Percentiles rank a stretch among this genome's conserved stretches.
Conservation (phyloP, 1,284 basidiomycete genomes). For the Vanrija pseudolonga region DNA sequence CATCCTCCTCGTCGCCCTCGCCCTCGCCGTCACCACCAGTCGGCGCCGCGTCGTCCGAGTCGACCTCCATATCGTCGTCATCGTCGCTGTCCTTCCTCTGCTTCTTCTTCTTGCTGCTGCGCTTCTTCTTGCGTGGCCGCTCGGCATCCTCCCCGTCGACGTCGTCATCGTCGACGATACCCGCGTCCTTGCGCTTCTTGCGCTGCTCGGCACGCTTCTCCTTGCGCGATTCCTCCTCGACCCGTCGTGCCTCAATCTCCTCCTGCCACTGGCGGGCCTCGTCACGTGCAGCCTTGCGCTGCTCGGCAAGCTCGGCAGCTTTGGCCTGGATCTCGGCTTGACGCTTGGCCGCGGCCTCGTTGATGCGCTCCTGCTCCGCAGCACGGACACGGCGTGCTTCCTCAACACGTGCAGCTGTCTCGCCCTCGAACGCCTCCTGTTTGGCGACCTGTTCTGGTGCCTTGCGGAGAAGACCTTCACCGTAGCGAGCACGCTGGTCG, state of each 20-base stretch:
- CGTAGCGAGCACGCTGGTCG: constrained; percentile 81
- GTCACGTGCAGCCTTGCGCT: constrained; percentile 69
- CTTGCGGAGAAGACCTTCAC: constrained; percentile 72
- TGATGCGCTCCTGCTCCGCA: constrained; percentile 46
- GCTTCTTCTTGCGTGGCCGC: constrained; percentile 18
- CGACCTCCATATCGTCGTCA: constrained; percentile 21
- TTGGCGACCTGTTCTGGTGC: constrained; percentile 70
- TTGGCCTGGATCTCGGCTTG: constrained; percentile 54
- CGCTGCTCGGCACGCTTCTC: constrained; percentile 36
- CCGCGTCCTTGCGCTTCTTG: constrained; percentile 40
- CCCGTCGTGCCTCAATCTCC: constrained; percentile 44
- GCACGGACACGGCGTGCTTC: constrained; percentile 57
- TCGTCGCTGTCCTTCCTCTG: constrained; percentile 28
- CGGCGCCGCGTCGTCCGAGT: constrained; percentile 2
- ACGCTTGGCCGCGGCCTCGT: constrained; percentile 39
- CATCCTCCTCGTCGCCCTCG: constrained; percentile 15
- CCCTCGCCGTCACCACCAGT: constrained; percentile 9
- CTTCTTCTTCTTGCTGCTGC: constrained; percentile 23
- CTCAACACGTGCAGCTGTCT: constrained; percentile 68
- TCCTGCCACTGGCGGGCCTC: constrained; percentile 60
- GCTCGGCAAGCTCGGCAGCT: constrained; percentile 67
- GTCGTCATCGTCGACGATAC: constrained; percentile 28
- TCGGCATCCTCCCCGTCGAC: constrained; percentile 21
- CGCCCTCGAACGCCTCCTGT: constrained; percentile 71
- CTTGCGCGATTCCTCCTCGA: constrained; percentile 48